Percentiles rank a stretch among this genome's conserved stretches.
These are phyloP conservation scores for Polysphondylium violaceum DNA, from an alignment of 78 protist genomes.

Conservation along the genomic window DNA sequence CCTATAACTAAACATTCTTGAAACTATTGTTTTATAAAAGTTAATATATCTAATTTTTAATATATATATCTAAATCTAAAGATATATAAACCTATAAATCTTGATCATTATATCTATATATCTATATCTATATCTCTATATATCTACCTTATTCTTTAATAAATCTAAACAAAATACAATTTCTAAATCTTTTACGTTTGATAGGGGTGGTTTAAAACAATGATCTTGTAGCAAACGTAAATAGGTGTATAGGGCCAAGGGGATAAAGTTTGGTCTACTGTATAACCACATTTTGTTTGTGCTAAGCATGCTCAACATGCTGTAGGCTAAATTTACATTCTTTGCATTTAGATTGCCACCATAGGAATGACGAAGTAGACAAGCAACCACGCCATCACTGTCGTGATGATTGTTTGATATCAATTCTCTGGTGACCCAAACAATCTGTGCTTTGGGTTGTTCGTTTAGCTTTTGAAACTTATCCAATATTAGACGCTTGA, in stretches of 20 bases:
- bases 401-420: slow-evolving; percentile 42
- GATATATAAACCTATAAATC: neutral
- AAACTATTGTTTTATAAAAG: slow-evolving; percentile 14
- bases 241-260: slow-evolving; percentile 53
- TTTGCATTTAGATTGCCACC: slow-evolving; percentile 55
- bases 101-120: neutral
- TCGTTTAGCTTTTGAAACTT: slow-evolving; percentile 63
- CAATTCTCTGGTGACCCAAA: slow-evolving; percentile 65
- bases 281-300: slow-evolving; percentile 55
- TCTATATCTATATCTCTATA: neutral
- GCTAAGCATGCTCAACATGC: slow-evolving; percentile 17
- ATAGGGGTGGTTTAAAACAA: slow-evolving; percentile 15
- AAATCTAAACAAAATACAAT: slow-evolving; percentile 59
- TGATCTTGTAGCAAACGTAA: slow-evolving; percentile 80
- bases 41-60: neutral
- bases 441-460: slow-evolving; percentile 36
- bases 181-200: slow-evolving; percentile 22
- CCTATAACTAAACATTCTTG: slow-evolving; percentile 79
- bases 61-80: neutral
- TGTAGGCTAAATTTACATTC: slow-evolving; percentile 33
- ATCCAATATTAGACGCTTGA: slow-evolving; percentile 42
- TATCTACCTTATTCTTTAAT: slow-evolving; percentile 47
- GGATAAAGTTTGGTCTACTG: slow-evolving; percentile 41
- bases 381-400: slow-evolving; percentile 45
- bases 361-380: slow-evolving; percentile 35